Base-by-base conservation (phyloP, 169 alveolate species). In the Plasmodium coatneyi region DNA sequence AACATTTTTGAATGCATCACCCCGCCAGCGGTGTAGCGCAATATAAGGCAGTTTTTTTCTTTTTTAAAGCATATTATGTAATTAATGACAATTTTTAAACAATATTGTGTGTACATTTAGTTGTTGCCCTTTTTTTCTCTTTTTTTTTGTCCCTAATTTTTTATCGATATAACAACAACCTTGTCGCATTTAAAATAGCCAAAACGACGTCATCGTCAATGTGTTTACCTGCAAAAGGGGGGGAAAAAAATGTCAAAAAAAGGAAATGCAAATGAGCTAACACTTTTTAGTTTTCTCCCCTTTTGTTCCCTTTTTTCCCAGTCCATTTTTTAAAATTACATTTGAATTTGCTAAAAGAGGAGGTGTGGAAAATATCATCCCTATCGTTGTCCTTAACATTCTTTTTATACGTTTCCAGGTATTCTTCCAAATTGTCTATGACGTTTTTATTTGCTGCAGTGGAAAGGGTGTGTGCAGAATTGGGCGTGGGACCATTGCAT, bases 141-240 rank as follows among this genome's bases (percentile, higher is more conserved):
- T 72, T 72, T 84, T 84, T 84, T 84, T 84, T 84, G 92, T 84
- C 78, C 25, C 25, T 84, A 70, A 84, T 72, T 32, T 72, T 84
- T 84, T 87, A 87, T 87, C 82, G 80, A 78, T 87, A 87, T 52
- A 87, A 87, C 41, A 87, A 87, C 72, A 87, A 56, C 34, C 39
- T 87, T 78, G 93, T 87, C 71, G 89, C 72, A 87, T 87, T 87
- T 80, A 87, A 87, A 79, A 87, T 66, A 60, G 93, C 36, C 49
- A 87, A 41, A 28, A 87, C 82, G n/a, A 79, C 93, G 43, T 87
- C 89, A 6, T 87, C 71, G 49, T 87, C 83, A 70, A 87, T 87
- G n/a, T 87, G 71, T 87, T 87, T 84, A 41, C 93, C 93, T 87
- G 49, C 1, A 72, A 71, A 9, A 56, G 71, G 3, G 80, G n/a